Evolutionary conservation across 2,329 filamentous ascomycete species (phyloP), one percentile per base, ranked within the genome.

Genomic region (Sclerotinia borealis): DNA sequence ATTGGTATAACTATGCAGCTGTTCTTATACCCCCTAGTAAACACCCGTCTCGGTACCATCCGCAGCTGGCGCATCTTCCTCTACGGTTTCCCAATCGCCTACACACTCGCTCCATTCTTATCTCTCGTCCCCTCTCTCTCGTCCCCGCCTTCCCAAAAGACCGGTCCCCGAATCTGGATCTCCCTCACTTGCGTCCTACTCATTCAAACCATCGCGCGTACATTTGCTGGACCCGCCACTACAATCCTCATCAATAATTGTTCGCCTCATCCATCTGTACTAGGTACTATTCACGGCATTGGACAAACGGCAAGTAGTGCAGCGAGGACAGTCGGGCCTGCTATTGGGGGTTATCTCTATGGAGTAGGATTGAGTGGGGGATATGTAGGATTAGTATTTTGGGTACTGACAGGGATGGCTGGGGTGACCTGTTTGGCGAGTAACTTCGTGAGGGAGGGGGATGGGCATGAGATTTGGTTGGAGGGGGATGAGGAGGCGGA

Each of bases 1-100:
- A 85, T 93, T 49, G 91, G 91, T n/a, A 88, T 95, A 43, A 77
- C 80, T 0, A 79, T 95, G 51, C 89, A 92, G 73, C 81, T 92
- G 13, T 78, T 89, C 56, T 76, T 91, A 11, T 93, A 93, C 72
- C 90, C 90, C 1, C 76, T 77, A 36, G 77, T 92, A 22, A 90
- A 90, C 52, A 78, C 80, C 2, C 82, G 82, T 2, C 81, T 91
- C 1, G 91, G 90, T 39, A 89, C 88, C 1, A 76, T 92, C 59
- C 79, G 79, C 6, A 87, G 85, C 49, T 92, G 88, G 80, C 83
- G 87, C 4, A 75, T 82, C n/a, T 90, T 86, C 45, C 78, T 93
- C 0, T 81, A 86, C 48, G 82, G 88, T 56, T 93, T 92, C 66
- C 88, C 90, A 0, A 37, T 90, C 11, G 82, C 87, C 0, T 93